Evolutionary conservation across 805 yeast species (phyloP), one percentile per base, ranked within the genome.

Genomic region (Cyberlindnera euphorbiae): DNA sequence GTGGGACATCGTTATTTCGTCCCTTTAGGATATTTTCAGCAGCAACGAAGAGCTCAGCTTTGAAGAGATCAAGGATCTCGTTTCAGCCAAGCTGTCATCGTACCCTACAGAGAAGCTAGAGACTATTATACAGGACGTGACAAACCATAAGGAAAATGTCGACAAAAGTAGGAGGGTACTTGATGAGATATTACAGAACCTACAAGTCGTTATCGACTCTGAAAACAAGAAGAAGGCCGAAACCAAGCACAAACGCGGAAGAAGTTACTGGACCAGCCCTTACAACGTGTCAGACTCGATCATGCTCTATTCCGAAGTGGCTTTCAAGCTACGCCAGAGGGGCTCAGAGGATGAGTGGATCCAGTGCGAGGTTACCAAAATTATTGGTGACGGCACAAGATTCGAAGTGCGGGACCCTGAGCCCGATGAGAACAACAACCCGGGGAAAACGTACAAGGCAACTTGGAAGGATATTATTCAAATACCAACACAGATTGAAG

Each of bases 391-490:
- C 46, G 90, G 93, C 1, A 64, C 67, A 2, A 63, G 55, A 53
- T 88, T 81, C 56, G 97, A 93, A 60, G 89, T 93, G n/a, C 77
- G 86, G 49, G 98, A 93, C 58, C 96, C 97, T 0, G 98, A 93
- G 53, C 97, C 98, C 0, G 98, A 93, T 53, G 97, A 90, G 52
- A 73, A 79, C 48, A 85, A 83, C 44, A 86, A 89, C 39, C 83
- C 89, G 4, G 96, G 96, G 3, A 90, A 82, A 50, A 68, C 83
- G 1, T 93, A 81, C 62, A 82, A 80, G 50, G 88, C 96, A 8
- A 79, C 74, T 15, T 77, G 84, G 71, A 82, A 81, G 52, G 97
- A 93, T 46, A 61, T 86, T 4, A 69, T 86, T 16, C 63, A 83
- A 26, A 82, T 93, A 28, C 86, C 94, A 0, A 72, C 80, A 2